phyloP scores from a whole-genome alignment of 2,329 filamentous ascomycete genomes.

The Aspergillus ochraceoroseus region DNA sequence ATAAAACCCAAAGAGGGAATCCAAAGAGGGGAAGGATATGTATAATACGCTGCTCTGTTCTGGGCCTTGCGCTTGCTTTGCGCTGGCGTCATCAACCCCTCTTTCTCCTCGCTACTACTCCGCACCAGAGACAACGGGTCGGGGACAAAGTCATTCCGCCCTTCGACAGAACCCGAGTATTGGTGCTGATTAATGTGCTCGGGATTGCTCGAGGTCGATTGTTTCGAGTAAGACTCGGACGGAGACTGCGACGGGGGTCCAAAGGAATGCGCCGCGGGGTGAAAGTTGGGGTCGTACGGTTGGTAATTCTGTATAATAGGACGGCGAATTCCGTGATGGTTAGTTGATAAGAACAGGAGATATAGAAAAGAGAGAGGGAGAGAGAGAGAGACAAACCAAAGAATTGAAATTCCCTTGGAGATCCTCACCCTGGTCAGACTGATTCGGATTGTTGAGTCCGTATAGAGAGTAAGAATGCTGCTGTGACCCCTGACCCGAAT shows the following conservation, averaged over 20 bases:
- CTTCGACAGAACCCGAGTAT: conserved; percentile 30
- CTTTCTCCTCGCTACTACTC: conserved; percentile 53
- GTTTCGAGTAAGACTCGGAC: conserved; percentile 34
- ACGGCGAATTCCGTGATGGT: conserved; percentile 7
- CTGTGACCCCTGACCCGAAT: conserved; percentile 6
- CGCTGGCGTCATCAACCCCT: conserved; percentile 50
- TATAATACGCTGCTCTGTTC: conserved; percentile 68
- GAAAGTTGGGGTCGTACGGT: conserved; percentile 39
- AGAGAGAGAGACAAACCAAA: conserved; percentile 18
- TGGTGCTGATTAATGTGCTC: conserved; percentile 21
- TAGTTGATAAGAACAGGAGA: conserved; percentile 11
- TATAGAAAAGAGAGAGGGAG: conserved; percentile 25
- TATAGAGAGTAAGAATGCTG: conserved; percentile 12
- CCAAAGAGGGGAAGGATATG: conserved; percentile 16
- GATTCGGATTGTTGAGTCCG: conserved; percentile 23
- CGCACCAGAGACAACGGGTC: conserved; percentile 34
- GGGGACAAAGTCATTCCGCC: conserved; percentile 25
- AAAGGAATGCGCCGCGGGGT: conserved; percentile 28
- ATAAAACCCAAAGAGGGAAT: neutral
- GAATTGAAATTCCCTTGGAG: conserved; percentile 43
- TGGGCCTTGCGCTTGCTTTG: conserved; percentile 63
- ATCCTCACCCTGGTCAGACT: conserved; percentile 42
- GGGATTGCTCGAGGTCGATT: conserved; percentile 31
- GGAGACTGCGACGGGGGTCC: conserved; percentile 35
- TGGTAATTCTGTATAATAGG: conserved; percentile 27